phyloP scores from a whole-genome alignment of 495 filamentous ascomycete genomes.

The Gamarada debralockiae region DNA sequence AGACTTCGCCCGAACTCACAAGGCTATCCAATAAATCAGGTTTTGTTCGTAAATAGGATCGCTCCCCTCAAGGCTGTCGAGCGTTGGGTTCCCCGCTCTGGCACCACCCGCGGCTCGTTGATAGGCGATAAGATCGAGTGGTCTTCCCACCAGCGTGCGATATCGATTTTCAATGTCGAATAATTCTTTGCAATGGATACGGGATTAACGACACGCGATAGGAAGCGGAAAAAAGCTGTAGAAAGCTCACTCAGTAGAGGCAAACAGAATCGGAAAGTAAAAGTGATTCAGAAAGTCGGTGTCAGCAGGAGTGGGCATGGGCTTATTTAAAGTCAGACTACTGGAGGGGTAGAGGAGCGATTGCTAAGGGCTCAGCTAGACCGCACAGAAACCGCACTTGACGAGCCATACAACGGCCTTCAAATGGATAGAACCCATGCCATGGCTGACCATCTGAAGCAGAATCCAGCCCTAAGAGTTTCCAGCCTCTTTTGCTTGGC shows the following conservation, averaged over 20 bases:
- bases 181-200: too few species aligned
- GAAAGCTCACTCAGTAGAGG: background rate
- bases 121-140: too few species aligned
- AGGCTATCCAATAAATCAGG: background rate
- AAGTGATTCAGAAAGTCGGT: constrained; percentile 5
- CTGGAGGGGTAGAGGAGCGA: too few species aligned
- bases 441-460: constrained; percentile 8
- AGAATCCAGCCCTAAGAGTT: background rate
- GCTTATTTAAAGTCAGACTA: constrained; percentile 17
- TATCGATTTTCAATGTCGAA: too few species aligned
- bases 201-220: too few species aligned
- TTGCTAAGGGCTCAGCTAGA: too few species aligned
- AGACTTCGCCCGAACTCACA: background rate
- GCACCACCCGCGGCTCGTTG: too few species aligned
- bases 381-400: too few species aligned
- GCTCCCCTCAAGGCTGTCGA: background rate
- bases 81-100: background rate
- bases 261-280: background rate
- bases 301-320: constrained; percentile 25
- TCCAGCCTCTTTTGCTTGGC: background rate
- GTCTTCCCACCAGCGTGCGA: too few species aligned
- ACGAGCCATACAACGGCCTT: too few species aligned
- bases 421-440: too few species aligned
- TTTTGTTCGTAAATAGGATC: background rate
- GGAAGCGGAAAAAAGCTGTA: background rate